Conservation (phyloP, 208 protist genomes). For the Kentomonas sorsogonicus region DNA sequence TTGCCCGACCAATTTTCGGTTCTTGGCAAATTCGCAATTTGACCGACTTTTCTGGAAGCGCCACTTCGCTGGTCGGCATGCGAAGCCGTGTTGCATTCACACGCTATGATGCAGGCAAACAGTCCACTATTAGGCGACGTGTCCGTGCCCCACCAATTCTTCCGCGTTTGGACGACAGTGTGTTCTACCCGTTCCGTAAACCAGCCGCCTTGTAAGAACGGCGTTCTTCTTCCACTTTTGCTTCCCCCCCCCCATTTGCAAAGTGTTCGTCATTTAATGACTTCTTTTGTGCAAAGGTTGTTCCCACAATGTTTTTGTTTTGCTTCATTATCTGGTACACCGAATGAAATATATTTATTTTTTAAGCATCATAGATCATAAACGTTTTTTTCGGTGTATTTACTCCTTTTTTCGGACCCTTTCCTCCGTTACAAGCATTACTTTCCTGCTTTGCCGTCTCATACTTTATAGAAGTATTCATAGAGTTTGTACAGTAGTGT, state of each 20-base stretch:
- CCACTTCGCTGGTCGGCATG: slow-evolving; percentile 31
- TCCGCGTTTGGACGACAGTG: slow-evolving; percentile 43
- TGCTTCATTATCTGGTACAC: too few species aligned
- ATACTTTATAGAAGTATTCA: background rate
- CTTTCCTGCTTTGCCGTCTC: too few species aligned
- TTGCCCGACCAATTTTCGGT: slow-evolving; percentile 45
- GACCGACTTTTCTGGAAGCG: slow-evolving; percentile 30
- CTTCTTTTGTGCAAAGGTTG: too few species aligned
- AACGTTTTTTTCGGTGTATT: too few species aligned
- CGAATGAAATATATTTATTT: too few species aligned
- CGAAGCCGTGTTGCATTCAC: slow-evolving; percentile 48
- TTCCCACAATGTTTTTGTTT: too few species aligned
- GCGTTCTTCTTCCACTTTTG: too few species aligned
- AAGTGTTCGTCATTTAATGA: too few species aligned
- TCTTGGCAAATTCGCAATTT: slow-evolving; percentile 48
- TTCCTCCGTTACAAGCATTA: background rate
- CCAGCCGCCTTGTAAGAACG: slow-evolving; percentile 22
- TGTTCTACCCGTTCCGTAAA: slow-evolving; percentile 74
- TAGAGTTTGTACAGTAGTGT: too few species aligned
- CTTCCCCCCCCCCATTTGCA: too few species aligned
- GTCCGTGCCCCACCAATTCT: slow-evolving; percentile 64
- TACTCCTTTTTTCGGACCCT: background rate
- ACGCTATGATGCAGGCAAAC: slow-evolving; percentile 34
- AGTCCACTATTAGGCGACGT: slow-evolving; percentile 30
- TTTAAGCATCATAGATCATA: too few species aligned